phyloP scores from a whole-genome alignment of 2,329 filamentous ascomycete genomes.

The Penicillium sp. region DNA sequence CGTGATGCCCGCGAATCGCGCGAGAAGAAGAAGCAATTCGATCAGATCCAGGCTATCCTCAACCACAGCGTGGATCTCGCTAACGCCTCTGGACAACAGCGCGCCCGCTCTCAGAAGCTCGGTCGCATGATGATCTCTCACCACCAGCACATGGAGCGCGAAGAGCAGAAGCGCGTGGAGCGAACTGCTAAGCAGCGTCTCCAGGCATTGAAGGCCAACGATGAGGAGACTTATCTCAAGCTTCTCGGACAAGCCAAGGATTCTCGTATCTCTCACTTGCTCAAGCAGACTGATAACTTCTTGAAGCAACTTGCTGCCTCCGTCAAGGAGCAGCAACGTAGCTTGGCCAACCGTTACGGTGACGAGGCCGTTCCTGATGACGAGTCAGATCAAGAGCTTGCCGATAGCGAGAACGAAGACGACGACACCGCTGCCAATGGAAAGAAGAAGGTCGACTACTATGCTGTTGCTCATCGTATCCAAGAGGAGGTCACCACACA shows the following conservation, averaged over 20 bases:
- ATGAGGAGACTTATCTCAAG: conserved; percentile 98
- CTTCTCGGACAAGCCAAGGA: conserved; percentile 98
- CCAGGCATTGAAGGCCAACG: conserved; percentile 96
- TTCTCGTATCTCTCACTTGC: conserved; percentile 95
- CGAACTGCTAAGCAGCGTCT: conserved; percentile 99
- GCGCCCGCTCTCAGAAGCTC: conserved; percentile 77
- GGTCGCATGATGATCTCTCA: conserved; percentile 85
- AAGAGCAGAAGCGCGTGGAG: conserved; percentile 98
- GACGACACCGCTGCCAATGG: conserved; percentile 57
- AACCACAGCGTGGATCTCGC: conserved; percentile 78
- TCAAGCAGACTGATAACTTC: conserved; percentile 97
- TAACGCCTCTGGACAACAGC: conserved; percentile 66
- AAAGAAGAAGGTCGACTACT: conserved; percentile 89
- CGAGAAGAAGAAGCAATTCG: conserved; percentile 95
- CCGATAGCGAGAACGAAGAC: conserved; percentile 66
- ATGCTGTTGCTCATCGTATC: conserved; percentile 93
- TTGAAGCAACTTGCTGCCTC: conserved; percentile 92
- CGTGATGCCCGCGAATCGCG: conserved; percentile 92
- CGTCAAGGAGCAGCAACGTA: conserved; percentile 90
- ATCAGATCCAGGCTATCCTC: conserved; percentile 85
- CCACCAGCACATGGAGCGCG: conserved; percentile 96
- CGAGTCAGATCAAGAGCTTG: conserved; percentile 67
- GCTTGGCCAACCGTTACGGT: conserved; percentile 76
- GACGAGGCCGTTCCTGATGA: conserved; percentile 58
- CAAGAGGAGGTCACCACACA: conserved; percentile 88